These are phyloP conservation scores for Crotalaria pallida DNA, from an alignment of 306 rosid species.

Conservation along the genomic window DNA sequence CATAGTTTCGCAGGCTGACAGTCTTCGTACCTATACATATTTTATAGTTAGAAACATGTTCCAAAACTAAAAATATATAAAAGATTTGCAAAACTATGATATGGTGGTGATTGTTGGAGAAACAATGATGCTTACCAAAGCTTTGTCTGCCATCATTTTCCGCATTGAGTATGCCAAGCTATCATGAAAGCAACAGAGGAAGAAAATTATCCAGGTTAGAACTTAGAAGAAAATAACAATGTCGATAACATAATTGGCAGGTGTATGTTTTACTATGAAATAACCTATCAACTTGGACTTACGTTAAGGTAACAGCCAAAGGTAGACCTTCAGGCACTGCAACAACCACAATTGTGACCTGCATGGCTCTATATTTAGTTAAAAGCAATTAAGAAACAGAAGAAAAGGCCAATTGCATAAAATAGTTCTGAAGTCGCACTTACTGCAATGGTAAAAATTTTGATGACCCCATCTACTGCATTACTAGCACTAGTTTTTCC, in stretches of 20 bases:
- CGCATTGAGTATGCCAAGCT: slow-evolving; percentile 97
- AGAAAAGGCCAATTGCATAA: neutral
- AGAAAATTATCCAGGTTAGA: slow-evolving; percentile 21
- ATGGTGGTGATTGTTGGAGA: neutral
- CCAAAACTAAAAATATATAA: slow-evolving; percentile 3
- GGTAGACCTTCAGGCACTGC: slow-evolving; percentile 99
- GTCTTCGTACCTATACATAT: slow-evolving; percentile 73
- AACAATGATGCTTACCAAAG: slow-evolving; percentile 52
- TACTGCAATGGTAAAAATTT: slow-evolving; percentile 90
- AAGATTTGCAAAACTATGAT: slow-evolving; percentile 19
- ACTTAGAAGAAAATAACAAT: slow-evolving; percentile 14
- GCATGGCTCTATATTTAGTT: slow-evolving; percentile 39
- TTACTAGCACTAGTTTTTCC: slow-evolving; percentile 55
- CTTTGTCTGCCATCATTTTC: slow-evolving; percentile 99
- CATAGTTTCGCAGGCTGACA: slow-evolving; percentile 99
- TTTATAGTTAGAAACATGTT: slow-evolving; percentile 23
- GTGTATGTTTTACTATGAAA: slow-evolving; percentile 2
- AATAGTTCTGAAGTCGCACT: slow-evolving; percentile 36
- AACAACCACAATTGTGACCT: slow-evolving; percentile 99
- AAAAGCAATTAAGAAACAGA: neutral
- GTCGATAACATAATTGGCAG: neutral
- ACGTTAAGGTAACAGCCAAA: slow-evolving; percentile 97
- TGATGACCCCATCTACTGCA: slow-evolving; percentile 60
- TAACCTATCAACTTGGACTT: slow-evolving; percentile 30
- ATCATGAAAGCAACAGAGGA: slow-evolving; percentile 15